Percentiles rank a stretch among this genome's conserved stretches.
These are phyloP conservation scores for Acanthochlamys bracteata DNA, from an alignment of 106 monocot genomes.

Conservation along the genomic window DNA sequence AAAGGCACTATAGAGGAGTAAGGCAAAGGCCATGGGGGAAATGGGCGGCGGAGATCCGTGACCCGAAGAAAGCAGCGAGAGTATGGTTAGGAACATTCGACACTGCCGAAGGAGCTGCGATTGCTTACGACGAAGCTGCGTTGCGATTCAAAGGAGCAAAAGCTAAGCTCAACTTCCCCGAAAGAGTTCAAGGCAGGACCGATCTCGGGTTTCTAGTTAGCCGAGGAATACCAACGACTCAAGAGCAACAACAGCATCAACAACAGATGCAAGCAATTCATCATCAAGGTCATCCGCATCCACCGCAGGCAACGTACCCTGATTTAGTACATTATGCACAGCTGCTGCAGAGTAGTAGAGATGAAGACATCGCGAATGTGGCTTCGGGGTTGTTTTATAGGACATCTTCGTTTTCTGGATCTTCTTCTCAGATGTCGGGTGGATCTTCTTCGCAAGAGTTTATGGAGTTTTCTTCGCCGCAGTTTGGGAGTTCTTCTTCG, in stretches of 20 bases:
- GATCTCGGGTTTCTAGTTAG: conserved; percentile 29
- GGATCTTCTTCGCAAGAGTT: conserved; percentile 4
- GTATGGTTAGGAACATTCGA: conserved; percentile 87
- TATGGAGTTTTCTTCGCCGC: not conserved
- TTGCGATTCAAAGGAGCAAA: conserved; percentile 59
- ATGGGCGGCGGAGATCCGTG: conserved; percentile 87
- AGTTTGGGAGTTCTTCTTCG: conserved; percentile 10
- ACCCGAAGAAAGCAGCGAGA: conserved; percentile 62
- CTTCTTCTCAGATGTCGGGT: not conserved
- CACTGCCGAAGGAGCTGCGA: conserved; percentile 62
- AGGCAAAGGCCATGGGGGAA: conserved; percentile 86
- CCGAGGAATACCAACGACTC: not conserved
- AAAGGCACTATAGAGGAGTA: conserved; percentile 63
- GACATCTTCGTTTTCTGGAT: not conserved
- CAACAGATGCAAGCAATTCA: not conserved
- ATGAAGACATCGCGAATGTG: conserved; percentile 12
- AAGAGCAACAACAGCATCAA: no score
- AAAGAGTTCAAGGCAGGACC: conserved; percentile 54
- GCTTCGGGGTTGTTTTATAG: conserved; percentile 3
- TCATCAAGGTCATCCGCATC: not conserved
- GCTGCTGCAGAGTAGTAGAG: conserved; percentile 31
- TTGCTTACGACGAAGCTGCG: conserved; percentile 69
- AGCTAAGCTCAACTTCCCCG: conserved; percentile 82
- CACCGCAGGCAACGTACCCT: conserved; percentile 17
- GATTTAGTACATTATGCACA: conserved; percentile 41